A percentile compares a stretch with the other conserved stretches of the same genome.
Evolutionary conservation across 345 rosid genomes (phyloP).

Genomic region (Aethionema arabicum): DNA sequence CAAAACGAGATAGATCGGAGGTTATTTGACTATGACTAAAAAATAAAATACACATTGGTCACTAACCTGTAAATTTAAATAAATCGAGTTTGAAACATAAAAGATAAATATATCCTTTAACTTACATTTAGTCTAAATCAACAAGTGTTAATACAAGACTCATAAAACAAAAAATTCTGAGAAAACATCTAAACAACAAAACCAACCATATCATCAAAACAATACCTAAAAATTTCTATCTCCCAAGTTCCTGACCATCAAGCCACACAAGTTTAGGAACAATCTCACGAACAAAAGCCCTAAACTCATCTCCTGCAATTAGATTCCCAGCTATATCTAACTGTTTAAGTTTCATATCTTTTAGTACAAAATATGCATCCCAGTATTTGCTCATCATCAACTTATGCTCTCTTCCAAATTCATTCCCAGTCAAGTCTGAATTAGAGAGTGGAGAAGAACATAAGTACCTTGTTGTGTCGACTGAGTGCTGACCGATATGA

Average conservation of each 20-base stretch:
- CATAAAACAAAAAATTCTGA: no score
- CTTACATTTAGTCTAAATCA: no score
- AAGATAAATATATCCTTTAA: no score
- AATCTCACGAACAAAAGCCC: conserved; percentile 50
- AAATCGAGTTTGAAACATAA: no score
- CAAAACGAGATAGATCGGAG: no score
- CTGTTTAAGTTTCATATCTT: conserved; percentile 59
- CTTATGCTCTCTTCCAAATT: conserved; percentile 27
- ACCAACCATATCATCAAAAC: no score
- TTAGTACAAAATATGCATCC: conserved; percentile 67
- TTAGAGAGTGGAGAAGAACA: conserved; percentile 80
- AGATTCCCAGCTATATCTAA: conserved; percentile 64
- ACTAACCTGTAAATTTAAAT: no score
- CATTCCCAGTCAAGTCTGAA: conserved; percentile 45
- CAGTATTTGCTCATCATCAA: conserved; percentile 43
- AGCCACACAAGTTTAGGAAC: conserved; percentile 65
- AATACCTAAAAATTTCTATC: conserved; percentile 20
- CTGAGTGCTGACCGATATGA: conserved; percentile 78
- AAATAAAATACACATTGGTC: no score
- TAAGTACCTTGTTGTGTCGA: conserved; percentile 72
- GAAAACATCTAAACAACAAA: no score
- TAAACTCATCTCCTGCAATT: conserved; percentile 59
- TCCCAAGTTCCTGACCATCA: conserved; percentile 45
- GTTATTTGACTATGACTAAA: no score
- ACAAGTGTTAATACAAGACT: no score